Evolutionary conservation across 768 basidiomycete genomes (phyloP).

Genomic region (Postia placenta): DNA sequence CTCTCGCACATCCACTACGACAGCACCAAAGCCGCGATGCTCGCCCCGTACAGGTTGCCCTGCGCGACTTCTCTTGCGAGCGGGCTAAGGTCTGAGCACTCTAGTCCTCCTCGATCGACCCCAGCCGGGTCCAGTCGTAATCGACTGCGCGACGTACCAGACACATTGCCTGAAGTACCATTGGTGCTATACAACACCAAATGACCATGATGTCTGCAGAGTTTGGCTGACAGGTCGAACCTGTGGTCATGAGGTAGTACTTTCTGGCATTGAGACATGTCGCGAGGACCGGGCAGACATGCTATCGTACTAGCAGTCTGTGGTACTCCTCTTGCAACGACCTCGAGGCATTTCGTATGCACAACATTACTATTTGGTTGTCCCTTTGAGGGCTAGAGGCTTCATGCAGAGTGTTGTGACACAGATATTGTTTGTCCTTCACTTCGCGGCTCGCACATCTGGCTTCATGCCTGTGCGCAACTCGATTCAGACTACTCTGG

Average conservation of each 20-base stretch:
- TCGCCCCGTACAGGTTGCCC: constrained; percentile 9
- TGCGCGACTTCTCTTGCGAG: constrained; percentile 5
- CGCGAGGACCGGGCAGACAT: constrained; percentile 3
- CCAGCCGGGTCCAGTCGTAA: constrained; percentile 5
- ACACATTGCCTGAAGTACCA: neutral
- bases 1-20: neutral
- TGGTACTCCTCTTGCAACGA: neutral
- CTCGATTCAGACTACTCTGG: constrained; percentile 9
- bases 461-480: neutral
- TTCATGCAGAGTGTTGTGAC: neutral
- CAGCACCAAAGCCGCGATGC: constrained; percentile 9
- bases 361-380: neutral
- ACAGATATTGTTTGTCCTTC: neutral
- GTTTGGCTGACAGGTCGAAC: neutral
- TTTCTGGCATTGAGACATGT: neutral
- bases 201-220: neutral
- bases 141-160: constrained; percentile 7
- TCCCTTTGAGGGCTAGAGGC: neutral
- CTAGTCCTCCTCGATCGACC: constrained; percentile 3
- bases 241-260: neutral
- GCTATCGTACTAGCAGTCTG: neutral
- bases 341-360: neutral
- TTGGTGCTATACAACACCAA: neutral
- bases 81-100: constrained; percentile 14
- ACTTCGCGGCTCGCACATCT: constrained; percentile 4